A percentile compares a stretch with the other conserved stretches of the same genome.
Conservation (phyloP, 805 yeast genomes). For the Komagataella phaffii region DNA sequence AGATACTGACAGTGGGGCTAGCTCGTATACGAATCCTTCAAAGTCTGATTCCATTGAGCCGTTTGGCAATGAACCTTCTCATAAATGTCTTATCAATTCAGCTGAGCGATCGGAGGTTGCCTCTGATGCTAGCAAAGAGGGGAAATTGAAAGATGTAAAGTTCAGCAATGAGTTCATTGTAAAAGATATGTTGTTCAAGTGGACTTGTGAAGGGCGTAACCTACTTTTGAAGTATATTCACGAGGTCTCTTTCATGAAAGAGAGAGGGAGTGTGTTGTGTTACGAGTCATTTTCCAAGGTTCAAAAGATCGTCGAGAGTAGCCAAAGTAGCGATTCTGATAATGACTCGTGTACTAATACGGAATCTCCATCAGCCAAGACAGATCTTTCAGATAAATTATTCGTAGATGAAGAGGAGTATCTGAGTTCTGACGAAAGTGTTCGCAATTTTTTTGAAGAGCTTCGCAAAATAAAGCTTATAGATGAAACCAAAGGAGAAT, state of each 20-base stretch:
- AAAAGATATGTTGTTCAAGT: conserved; percentile 60
- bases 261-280: conserved; percentile 27
- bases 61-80: conserved; percentile 43
- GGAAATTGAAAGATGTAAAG: background rate
- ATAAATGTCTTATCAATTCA: conserved; percentile 38
- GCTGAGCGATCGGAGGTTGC: conserved; percentile 11
- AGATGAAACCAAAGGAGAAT: conserved; percentile 17
- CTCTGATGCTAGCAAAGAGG: conserved; percentile 9
- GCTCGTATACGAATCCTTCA: conserved; percentile 22
- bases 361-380: background rate
- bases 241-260: conserved; percentile 28
- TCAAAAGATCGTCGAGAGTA: conserved; percentile 32
- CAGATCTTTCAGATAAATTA: background rate
- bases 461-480: conserved; percentile 20
- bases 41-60: conserved; percentile 21
- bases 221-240: conserved; percentile 46
- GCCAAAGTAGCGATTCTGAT: conserved; percentile 7
- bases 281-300: conserved; percentile 36
- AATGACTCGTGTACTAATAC: background rate
- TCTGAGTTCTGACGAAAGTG: conserved; percentile 16
- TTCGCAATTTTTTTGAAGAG: conserved; percentile 37
- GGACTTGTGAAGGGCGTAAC: conserved; percentile 65
- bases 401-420: conserved; percentile 4
- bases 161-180: conserved; percentile 62
- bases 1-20: conserved; percentile 29